Conservation (phyloP, 2,329 filamentous ascomycete genomes). For the Xylariaceae sp. region DNA sequence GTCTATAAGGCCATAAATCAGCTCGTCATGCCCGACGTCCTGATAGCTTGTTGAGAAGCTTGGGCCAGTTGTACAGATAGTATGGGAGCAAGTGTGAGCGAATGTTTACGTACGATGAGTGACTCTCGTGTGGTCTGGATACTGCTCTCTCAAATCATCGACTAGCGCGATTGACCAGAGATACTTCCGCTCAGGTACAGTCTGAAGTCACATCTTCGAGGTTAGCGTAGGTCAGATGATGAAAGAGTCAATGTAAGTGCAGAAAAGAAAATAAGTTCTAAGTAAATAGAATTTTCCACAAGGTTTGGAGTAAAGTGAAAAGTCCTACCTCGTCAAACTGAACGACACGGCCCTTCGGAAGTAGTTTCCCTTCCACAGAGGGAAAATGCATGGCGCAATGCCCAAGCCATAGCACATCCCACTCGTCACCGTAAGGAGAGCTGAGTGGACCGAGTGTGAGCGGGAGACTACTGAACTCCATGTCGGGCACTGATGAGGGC, state of each 20-base stretch:
- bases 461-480: slow-evolving; percentile 3
- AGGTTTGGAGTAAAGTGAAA: no score
- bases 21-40: neutral
- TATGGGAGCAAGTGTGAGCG: neutral
- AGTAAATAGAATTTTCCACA: neutral
- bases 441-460: neutral
- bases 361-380: slow-evolving; percentile 9
- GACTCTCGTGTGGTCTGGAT: slow-evolving; percentile 41
- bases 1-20: slow-evolving; percentile 13
- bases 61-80: neutral
- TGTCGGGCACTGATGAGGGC: neutral
- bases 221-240: neutral
- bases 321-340: slow-evolving; percentile 23
- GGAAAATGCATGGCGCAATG: slow-evolving; percentile 41
- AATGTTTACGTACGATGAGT: slow-evolving; percentile 31
- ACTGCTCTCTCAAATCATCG: slow-evolving; percentile 33
- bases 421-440: slow-evolving; percentile 41
- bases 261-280: neutral
- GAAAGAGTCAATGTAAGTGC: neutral
- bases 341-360: slow-evolving; percentile 32
- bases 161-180: slow-evolving; percentile 34
- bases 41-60: neutral
- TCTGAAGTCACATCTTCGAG: no score
- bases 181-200: slow-evolving; percentile 33
- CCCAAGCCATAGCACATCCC: slow-evolving; percentile 51